Base-by-base conservation (phyloP, 805 yeast genomes). In the Ogataea pignaliae region DNA sequence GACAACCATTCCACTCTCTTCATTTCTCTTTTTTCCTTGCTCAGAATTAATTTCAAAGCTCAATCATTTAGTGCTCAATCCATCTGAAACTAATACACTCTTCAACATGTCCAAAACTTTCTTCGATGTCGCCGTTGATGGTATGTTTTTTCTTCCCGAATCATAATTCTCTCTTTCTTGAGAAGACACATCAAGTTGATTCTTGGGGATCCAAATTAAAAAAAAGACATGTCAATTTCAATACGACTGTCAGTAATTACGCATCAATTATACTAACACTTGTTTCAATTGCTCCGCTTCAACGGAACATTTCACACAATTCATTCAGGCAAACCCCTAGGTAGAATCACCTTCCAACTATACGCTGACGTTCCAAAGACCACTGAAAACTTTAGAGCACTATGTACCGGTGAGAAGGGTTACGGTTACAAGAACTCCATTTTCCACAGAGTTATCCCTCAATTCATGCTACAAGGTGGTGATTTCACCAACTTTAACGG, bases 391-490 rank as follows among this genome's bases (percentile, higher is more conserved):
- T 84, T 84, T 78, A 78, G 86, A 73, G 88, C 89, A 45, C 68
- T 84, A 57, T 79, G 85, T 65, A 84, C 96, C 51, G 96, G 97
- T 58, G 96, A 88, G 75, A 85, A 88, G 79, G 98, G 97, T 50
- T 86, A 73, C 61, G 96, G 96, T 48, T 89, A 83, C 79, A 82
- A 83, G 65, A 78, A 76, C 60, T 86, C 95, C 40, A 74, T 82
- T 54, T 90, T 91, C 93, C 97, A 90, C 88, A 85, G 97, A 76
- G 95, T 90, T 54, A 89, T 89, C 63, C 97, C 97, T 54, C 82
- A 85, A 69, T 90, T 90, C 77, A 90, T 90, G 98, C 76, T 91
- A 66, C 98, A 90, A 78, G 97, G 90, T 66, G 91, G 91, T 75
- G 93, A 85, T 71, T 83, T 85, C 72, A 85, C 88, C 64, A 70